phyloP scores from a whole-genome alignment of 345 rosid species.

The Punica granatum region DNA sequence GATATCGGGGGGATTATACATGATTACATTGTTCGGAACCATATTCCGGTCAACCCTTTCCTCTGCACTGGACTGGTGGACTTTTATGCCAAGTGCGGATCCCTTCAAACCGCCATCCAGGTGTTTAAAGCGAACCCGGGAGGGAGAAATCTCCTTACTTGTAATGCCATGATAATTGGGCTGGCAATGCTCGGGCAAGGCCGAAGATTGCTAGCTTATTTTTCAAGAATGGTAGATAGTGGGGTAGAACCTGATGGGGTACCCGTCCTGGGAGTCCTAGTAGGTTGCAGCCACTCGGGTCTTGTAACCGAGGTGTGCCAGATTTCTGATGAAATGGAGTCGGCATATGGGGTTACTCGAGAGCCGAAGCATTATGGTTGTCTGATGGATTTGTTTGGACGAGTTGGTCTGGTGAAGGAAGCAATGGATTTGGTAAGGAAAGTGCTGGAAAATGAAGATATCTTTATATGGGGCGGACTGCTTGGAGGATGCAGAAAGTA shows the following conservation, averaged over 20 bases:
- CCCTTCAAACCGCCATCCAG: conserved; percentile 32
- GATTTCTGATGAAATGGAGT: conserved; percentile 49
- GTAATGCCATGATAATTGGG: conserved; percentile 72
- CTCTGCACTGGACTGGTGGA: conserved; percentile 62
- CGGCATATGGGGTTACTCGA: conserved; percentile 27
- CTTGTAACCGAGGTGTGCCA: conserved; percentile 49
- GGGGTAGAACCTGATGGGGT: conserved; percentile 54
- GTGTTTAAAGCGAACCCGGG: conserved; percentile 34
- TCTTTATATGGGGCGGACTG: conserved; percentile 67
- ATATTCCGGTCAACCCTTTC: conserved; percentile 40
- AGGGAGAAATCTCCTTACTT: conserved; percentile 42
- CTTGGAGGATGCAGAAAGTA: conserved; percentile 74
- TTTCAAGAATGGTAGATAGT: conserved; percentile 37
- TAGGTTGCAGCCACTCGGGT: conserved; percentile 74
- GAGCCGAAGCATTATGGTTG: conserved; percentile 72
- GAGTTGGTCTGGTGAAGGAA: conserved; percentile 63
- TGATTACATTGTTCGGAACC: conserved; percentile 23
- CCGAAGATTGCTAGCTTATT: conserved; percentile 30
- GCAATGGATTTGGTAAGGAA: conserved; percentile 44
- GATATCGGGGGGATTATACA: conserved; percentile 50
- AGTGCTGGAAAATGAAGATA: conserved; percentile 48
- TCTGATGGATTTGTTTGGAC: conserved; percentile 67
- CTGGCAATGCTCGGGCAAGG: conserved; percentile 65
- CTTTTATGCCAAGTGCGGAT: conserved; percentile 64
- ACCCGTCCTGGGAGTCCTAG: conserved; percentile 49